These are phyloP conservation scores for Tricharina praecox DNA, from an alignment of 495 filamentous ascomycete genomes.

Conservation along the genomic window DNA sequence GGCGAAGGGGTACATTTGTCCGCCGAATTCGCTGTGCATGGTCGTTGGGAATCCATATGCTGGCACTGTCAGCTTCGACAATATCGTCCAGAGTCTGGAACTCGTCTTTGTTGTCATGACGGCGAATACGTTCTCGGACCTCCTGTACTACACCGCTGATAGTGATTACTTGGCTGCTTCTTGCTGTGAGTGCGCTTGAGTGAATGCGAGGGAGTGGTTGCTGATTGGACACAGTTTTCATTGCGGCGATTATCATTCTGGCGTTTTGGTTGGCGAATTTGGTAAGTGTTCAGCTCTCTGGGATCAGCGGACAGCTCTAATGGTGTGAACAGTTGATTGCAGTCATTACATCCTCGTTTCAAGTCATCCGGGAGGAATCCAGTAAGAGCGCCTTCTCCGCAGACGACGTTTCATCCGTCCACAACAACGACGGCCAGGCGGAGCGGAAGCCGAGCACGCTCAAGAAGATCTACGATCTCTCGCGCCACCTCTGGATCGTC, in stretches of 20 bases:
- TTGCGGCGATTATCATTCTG: constrained; percentile 47
- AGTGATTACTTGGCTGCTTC: constrained; percentile 79
- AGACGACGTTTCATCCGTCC: constrained; percentile 31
- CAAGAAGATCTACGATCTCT: constrained; percentile 55
- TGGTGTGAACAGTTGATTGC: constrained; percentile 49
- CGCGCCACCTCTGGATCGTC: constrained; percentile 59
- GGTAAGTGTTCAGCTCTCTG: constrained; percentile 14
- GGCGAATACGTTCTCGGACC: constrained; percentile 84
- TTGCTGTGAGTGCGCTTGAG: constrained; percentile 32
- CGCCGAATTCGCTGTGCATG: constrained; percentile 62
- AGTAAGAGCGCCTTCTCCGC: constrained; percentile 81
- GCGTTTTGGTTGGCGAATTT: constrained; percentile 94
- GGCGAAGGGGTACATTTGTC: constrained; percentile 86
- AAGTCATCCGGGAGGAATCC: constrained; percentile 94
- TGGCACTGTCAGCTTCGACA: constrained; percentile 83
- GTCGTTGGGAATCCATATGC: constrained; percentile 66
- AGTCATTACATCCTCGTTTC: constrained; percentile 96
- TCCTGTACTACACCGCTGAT: constrained; percentile 82
- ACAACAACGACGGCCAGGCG: not conserved
- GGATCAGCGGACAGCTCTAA: constrained; percentile 4
- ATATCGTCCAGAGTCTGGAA: constrained; percentile 77
- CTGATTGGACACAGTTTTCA: constrained; percentile 21
- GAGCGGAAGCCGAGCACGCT: constrained; percentile 37
- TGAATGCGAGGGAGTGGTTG: not conserved
- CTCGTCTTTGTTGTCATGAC: constrained; percentile 98